Base-by-base conservation (phyloP, 1,284 basidiomycete species). In the Austropuccinia psidii region DNA sequence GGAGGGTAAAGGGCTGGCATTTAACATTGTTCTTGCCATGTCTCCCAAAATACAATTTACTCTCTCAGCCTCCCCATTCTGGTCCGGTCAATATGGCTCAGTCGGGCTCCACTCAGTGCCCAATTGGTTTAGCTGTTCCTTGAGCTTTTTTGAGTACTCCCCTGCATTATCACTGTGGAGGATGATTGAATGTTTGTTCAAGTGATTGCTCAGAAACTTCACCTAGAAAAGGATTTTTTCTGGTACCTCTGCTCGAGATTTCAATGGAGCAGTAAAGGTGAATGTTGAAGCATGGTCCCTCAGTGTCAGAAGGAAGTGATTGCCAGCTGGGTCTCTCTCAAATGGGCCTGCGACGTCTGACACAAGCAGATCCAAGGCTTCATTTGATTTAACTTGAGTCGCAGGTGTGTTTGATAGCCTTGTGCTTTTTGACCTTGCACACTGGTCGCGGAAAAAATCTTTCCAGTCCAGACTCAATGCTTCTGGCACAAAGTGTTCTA, bases 61-160 rank as follows among this genome's bases (percentile, higher is more conserved):
- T 54, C 64, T 31, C 24, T 67, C 64, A 8, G 64, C 64, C 9
- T 50, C 49, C 3, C 64, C 64, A 19, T 67, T 67, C 27, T 67
- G 29, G 2, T 54, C 31, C 9, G 64, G 64, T 8, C 8, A 19
- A 24, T 67, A 67, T n/a, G 64, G 64, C 1, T 45, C n/a, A 2
- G 33, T 13, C 13, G n/a, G 24, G 3, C 33, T 49, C 13, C 37
- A 21, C 7, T 6, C 6, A 7, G 54, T 49, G 8, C 64, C 49
- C 15, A 31, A 2, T 1, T 4, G 1, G 11, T 67, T 50, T 11
- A 67, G 45, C 15, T 15, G 27, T 4, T 50, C 24, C n/a, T 9
- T 27, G 13, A 67, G 33, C 2, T 9, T 37, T 37, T 15, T 21
- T 27, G n/a, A 13, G 31, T 67, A 67, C 33, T 67, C 49, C 8